phyloP scores from a whole-genome alignment of 2,329 filamentous ascomycete genomes.

The Colletotrichum chrysophilum region DNA sequence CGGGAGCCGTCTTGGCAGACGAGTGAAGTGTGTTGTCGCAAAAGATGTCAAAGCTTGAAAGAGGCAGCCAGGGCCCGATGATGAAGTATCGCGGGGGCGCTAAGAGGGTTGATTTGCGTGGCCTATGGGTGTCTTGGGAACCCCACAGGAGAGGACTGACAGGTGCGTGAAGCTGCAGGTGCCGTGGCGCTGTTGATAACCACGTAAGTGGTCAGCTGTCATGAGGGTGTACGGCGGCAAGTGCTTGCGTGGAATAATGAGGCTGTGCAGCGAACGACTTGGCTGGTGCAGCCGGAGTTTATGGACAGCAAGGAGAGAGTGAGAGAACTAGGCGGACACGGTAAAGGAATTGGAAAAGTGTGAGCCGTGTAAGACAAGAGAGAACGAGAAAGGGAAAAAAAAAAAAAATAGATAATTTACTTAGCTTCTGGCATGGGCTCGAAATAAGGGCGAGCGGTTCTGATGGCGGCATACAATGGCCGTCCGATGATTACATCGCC shows the following conservation, averaged over 20 bases:
- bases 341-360: not conserved
- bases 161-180: not conserved
- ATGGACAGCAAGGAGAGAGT: not conserved
- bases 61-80: not conserved
- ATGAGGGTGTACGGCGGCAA: not conserved
- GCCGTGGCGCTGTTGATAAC: constrained; percentile 1
- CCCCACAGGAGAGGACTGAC: not conserved
- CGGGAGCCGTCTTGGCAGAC: not conserved
- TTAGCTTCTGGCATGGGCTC: not conserved
- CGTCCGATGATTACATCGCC: not conserved
- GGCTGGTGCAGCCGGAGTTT: not conserved
- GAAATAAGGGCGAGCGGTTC: not conserved
- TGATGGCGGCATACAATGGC: not conserved
- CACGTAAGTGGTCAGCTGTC: constrained; percentile 1
- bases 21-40: not conserved
- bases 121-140: constrained; percentile 1
- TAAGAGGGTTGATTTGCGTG: constrained; percentile 7
- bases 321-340: not conserved
- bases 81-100: not conserved
- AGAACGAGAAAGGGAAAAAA: not conserved
- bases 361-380: not conserved
- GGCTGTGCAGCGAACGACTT: constrained; percentile 17
- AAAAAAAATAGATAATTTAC: not conserved
- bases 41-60: not conserved
- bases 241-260: constrained; percentile 23